A percentile compares a stretch with the other conserved stretches of the same genome.
Evolutionary conservation across 2,329 filamentous ascomycete genomes (phyloP).

Genomic region (Westerdykella aurantiaca): DNA sequence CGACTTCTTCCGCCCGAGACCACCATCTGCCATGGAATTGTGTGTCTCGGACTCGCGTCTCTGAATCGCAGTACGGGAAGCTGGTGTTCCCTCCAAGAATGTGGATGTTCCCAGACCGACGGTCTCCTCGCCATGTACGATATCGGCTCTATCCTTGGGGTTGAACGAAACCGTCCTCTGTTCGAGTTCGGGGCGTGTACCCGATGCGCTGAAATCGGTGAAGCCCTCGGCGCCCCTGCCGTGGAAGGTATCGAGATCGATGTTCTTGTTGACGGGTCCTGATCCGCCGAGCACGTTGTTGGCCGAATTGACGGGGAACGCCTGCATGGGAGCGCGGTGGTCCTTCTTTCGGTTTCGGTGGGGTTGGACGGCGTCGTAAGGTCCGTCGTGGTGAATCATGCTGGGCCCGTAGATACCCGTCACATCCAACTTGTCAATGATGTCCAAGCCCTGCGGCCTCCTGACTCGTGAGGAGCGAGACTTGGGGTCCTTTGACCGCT

Average conservation of each 20-base stretch:
- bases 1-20: conserved; percentile 84
- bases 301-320: conserved; percentile 84
- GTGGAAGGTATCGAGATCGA: conserved; percentile 84
- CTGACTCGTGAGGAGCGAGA: conserved; percentile 32
- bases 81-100: conserved; percentile 89
- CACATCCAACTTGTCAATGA: conserved; percentile 95
- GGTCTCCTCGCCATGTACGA: conserved; percentile 77
- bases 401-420: conserved; percentile 93
- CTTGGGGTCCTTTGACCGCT: conserved; percentile 35
- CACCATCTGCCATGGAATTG: conserved; percentile 38
- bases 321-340: conserved; percentile 86
- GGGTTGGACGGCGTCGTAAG: conserved; percentile 93
- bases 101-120: conserved; percentile 88
- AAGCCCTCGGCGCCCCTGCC: conserved; percentile 83
- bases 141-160: conserved; percentile 49
- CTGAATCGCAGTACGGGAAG: conserved; percentile 71
- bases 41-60: conserved; percentile 64
- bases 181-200: conserved; percentile 33
- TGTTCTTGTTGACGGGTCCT: conserved; percentile 72
- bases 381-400: conserved; percentile 93
- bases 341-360: conserved; percentile 83
- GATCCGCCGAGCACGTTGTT: conserved; percentile 89
- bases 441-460: conserved; percentile 58
- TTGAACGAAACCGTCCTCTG: conserved; percentile 25
- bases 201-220: conserved; percentile 62